Base-by-base conservation (phyloP, 2,329 filamentous ascomycete genomes). In the Cladosporium sp. region DNA sequence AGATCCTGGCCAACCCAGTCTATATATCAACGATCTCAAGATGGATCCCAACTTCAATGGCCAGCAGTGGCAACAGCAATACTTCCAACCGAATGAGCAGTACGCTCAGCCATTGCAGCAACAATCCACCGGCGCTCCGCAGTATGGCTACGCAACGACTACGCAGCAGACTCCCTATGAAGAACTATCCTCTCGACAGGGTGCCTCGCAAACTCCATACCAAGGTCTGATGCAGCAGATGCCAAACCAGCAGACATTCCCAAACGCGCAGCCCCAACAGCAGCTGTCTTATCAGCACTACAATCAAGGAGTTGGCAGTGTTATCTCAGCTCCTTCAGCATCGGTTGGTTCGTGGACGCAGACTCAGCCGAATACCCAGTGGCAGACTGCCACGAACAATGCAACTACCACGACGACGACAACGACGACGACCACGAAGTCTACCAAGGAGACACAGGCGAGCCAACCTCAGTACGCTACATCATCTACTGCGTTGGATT, bases 351-450 rank as follows among this genome's bases (percentile, higher is more conserved):
- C 24, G 28, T 30, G 21, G 24, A 15, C 11, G 32, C 49, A 60
- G 12, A 44, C 18, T 15, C 41, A 28, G 18, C 30, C 64, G 12
- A 52, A 14, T 57, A 1, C 32, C 26, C 47, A 30, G 24, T 51
- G 41, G 63, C 41, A 52, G 41, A 52, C 36, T 36, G 15, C 24
- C 7, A 59, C 38, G 1, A 55, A 55, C 30, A 63, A 28, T 30
- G 55, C 59, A 15, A 49, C 65, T 15, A 66, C 65, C 15, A 66
- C 59, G 2, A 63, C 65, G 14, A 66, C 47, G 2, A 66, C 47
- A 2, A 63, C 65, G 4, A 64, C 65, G 8, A 65, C 65, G 7
- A 67, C 60, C 4, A 64, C 44, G 24, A 64, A 36, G 11, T 65
- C 57, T n/a, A 26, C 11, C 18, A 54, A 52, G 14, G 32, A 44